Base-by-base conservation (phyloP, 805 yeast species). In the Cyberlindnera bimundalis region DNA sequence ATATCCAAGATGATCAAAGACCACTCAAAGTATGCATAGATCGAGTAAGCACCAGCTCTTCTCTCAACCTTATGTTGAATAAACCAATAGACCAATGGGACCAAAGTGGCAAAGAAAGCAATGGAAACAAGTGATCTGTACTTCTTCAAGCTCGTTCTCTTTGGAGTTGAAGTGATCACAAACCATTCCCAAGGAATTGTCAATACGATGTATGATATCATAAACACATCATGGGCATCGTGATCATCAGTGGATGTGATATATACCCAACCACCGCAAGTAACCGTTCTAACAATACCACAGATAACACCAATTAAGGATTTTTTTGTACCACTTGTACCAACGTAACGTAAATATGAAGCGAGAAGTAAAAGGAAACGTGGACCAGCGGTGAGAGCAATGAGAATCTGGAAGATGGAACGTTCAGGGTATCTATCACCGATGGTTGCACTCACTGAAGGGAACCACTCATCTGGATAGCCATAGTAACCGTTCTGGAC, bases 191-290 rank as follows among this genome's bases (percentile, higher is more conserved):
- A 93, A 2, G 99, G 99, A 28, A 91, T 69, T 2, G 98, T 90
- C 46, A 91, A 70, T 2, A 89, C 75, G 43, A 93, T 84, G 64
- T 93, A 93, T 20, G 83, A 61, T 46, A 93, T 88, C 99, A 93
- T 93, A 60, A 91, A 91, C 31, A 93, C 78, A 58, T 93, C 98
- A 61, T 93, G 99, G 68, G 83, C 80, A 63, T 91, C 96, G 54
- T 91, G 98, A 60, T 93, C 96, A 62, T 93, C 99, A 1, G 97
- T 88, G 6, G 96, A 85, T 2, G 99, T 93, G 48, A 93, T 84
- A 59, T 93, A 93, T 7, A 95, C 96, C 97, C 98, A 93, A 11
- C 98, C 98, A 58, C 99, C 99, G 58, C 98, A 93, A 2, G 96
- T 83, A 41, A 93, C 75, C 0, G 99, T 93, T 63, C 99, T 78